These are phyloP conservation scores for Sclerotinia nivalis DNA, from an alignment of 2,329 filamentous ascomycete genomes.

Conservation along the genomic window DNA sequence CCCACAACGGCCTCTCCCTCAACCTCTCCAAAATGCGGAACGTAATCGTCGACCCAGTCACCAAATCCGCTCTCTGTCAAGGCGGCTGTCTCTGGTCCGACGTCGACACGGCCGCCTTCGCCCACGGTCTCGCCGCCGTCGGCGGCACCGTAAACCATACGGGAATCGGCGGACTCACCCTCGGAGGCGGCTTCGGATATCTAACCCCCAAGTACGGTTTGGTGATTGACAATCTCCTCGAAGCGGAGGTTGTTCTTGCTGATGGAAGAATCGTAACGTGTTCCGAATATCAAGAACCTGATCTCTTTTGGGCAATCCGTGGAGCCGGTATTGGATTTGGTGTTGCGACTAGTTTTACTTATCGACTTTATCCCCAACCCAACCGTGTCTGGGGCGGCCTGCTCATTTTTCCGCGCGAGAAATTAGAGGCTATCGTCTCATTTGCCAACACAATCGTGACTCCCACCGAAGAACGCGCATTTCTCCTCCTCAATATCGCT, in stretches of 20 bases:
- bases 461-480: constrained; percentile 16
- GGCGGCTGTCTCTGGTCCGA: constrained; percentile 28
- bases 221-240: constrained; percentile 24
- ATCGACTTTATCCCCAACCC: constrained; percentile 40
- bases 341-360: constrained; percentile 21
- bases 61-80: constrained; percentile 25
- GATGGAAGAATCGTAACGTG: constrained; percentile 44
- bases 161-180: constrained; percentile 20
- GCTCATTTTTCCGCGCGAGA: constrained; percentile 26
- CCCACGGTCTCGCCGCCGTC: constrained; percentile 21
- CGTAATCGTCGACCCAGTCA: constrained; percentile 24
- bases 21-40: constrained; percentile 28
- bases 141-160: constrained; percentile 21
- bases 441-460: constrained; percentile 27
- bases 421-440: constrained; percentile 27
- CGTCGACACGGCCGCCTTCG: constrained; percentile 23
- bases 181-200: constrained; percentile 20
- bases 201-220: constrained; percentile 22
- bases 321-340: constrained; percentile 20
- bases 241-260: constrained; percentile 18
- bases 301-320: constrained; percentile 53
- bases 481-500: constrained; percentile 19
- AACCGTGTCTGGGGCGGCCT: constrained; percentile 44
- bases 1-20: not conserved
- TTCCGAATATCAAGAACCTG: constrained; percentile 46